Evolutionary conservation across 2,329 filamentous ascomycete species (phyloP), one percentile per base, ranked within the genome.

Genomic region (Ambrosiella xylebori): DNA sequence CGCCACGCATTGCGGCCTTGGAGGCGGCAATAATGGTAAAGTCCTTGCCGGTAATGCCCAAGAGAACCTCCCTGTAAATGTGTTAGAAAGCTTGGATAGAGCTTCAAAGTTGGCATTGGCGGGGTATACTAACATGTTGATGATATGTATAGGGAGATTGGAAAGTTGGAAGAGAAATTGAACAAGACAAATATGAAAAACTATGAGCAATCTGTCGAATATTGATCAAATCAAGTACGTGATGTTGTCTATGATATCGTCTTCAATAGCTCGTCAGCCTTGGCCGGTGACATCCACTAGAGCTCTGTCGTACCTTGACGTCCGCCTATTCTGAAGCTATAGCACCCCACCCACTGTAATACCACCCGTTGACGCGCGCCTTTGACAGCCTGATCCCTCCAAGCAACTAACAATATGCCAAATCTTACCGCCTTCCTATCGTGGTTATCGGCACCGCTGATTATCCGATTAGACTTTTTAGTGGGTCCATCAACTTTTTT

Each of bases 31-130:
- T 84, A 79, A 98, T 83, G 75, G 90, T 94, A 73, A 96, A 98
- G 81, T 98, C 94, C 78, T 95, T 95, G 76, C 93, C 94, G 61
- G 91, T 96, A 72, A 98, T 95, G 68, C 93, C 93, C 66, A 98
- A 81, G 70, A 98, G 80, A 71, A 97, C 88, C 82, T 98, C 93
- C 93, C 90, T 97, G 61, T 36, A 54, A 53, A 39, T 17, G n/a
- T 41, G 27, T 47, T 38, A 54, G 50, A 12, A 37, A 13, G 51
- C 4, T 51, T 15, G 50, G 54, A 51, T 9, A 9, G 13, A 51
- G 47, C 47, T 36, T 36, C 15, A 51, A 51, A 15, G 55, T 7
- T 15, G 27, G 36, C 7, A 19, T 36, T 40, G 36, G 35, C 27
- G 15, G 2, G 27, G 36, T 13, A 57, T 51, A 50, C 44, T n/a